phyloP scores from a whole-genome alignment of 371 early-diverging fungal genomes.

The Rhizopus delemar region DNA sequence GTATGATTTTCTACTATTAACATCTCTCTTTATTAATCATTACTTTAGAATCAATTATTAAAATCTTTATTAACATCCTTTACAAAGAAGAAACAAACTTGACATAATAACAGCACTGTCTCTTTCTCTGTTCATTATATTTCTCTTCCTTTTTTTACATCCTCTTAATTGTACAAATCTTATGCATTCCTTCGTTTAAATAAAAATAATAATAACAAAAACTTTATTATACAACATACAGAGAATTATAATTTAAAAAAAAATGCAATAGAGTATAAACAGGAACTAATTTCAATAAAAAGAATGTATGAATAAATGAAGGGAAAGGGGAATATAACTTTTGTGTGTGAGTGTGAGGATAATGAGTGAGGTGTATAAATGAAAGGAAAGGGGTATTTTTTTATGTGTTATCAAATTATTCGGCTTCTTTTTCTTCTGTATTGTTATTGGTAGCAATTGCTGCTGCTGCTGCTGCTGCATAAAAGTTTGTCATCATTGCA shows the following conservation, averaged over 20 bases:
- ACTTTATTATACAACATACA: too few relatives aligned
- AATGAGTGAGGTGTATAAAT: background rate
- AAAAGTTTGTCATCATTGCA: slow-evolving; percentile 17
- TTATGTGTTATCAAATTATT: background rate
- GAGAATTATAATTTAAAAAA: too few relatives aligned
- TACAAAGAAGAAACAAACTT: background rate
- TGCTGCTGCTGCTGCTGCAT: slow-evolving; percentile 14
- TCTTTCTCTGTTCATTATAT: too few relatives aligned
- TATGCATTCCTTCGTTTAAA: too few relatives aligned
- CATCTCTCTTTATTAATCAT: background rate
- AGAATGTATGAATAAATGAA: too few relatives aligned
- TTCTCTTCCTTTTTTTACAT: background rate
- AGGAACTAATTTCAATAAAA: too few relatives aligned
- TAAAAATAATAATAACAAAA: too few relatives aligned
- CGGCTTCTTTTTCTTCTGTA: background rate
- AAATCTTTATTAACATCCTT: slow-evolving; percentile 17
- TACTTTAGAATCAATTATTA: slow-evolving; percentile 22
- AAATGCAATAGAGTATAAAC: too few relatives aligned
- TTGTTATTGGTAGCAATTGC: background rate
- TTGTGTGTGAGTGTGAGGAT: too few relatives aligned
- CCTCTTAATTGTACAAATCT: too few relatives aligned
- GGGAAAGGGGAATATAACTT: too few relatives aligned
- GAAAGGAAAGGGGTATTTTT: slow-evolving; percentile 4
- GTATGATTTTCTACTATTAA: slow-evolving; percentile 10
- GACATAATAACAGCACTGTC: too few relatives aligned